Evolutionary conservation across 2,329 filamentous ascomycete species (phyloP), one percentile per base, ranked within the genome.

Genomic region (Pseudogymnoascus sp.): DNA sequence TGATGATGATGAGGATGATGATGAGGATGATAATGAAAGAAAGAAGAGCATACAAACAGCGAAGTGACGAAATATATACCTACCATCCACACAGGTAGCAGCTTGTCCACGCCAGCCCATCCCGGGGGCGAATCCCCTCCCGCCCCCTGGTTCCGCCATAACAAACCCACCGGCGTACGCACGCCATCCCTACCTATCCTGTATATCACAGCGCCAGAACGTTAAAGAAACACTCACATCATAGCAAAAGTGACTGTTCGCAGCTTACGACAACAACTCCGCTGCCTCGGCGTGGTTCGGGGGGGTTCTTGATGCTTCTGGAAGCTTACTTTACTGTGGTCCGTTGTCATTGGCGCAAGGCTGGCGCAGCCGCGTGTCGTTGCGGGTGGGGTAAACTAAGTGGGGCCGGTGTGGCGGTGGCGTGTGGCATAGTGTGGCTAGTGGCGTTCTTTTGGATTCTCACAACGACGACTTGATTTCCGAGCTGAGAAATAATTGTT

Each of bases 271-370:
- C 37, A 29, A 62, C 46, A 67, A 67, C 53, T 68, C 67, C 26
- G 65, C 67, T 44, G 64, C 50, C n/a, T 65, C 59, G 10, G 63
- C 67, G 38, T 70, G 65, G n/a, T 66, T 61, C 60, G 29, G n/a
- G 50, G 10, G 29, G 17, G 50, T 56, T 56, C 50, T 33, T 56
- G 50, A 56, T 56, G 29, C n/a, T 56, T 56, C 50, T 56, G 50
- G 50, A 56, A 56, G 29, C 29, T 56, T 26, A 26, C 7, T n/a
- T 23, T 15, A n/a, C 19, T 15, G 6, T 11, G 42, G 7, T 56
- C n/a, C 50, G 13, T 26, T 56, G 50, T 56, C 50, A 56, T 56
- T 56, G 50, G 50, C 29, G 50, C 50, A 56, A 56, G 50, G 50
- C 50, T 56, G 50, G 46, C 9, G 50, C 33, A 56, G 50, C 50